These are phyloP conservation scores for Oleoguttula mirabilis DNA, from an alignment of 495 filamentous ascomycete species.

Conservation along the genomic window DNA sequence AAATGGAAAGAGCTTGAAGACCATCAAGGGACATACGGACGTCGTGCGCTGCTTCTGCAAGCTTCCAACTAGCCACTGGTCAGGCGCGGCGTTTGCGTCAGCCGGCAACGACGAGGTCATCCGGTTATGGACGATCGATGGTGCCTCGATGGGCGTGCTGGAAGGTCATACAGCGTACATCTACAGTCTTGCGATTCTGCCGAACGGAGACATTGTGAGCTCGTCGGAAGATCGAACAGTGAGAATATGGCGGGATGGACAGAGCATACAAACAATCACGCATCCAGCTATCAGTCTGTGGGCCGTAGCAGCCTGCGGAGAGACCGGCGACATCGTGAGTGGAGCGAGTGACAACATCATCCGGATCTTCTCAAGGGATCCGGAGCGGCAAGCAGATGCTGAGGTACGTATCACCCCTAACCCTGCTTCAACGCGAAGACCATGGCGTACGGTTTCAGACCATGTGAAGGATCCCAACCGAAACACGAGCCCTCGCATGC, in stretches of 20 bases:
- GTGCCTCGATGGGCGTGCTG: slow-evolving; percentile 57
- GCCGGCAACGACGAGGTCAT: slow-evolving; percentile 82
- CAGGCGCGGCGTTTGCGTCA: slow-evolving; percentile 76
- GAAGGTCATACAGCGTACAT: slow-evolving; percentile 92
- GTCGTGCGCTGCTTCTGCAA: slow-evolving; percentile 80
- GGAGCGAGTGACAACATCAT: slow-evolving; percentile 84
- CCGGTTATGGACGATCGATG: slow-evolving; percentile 68
- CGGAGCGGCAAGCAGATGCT: slow-evolving; percentile 55
- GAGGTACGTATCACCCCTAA: slow-evolving; percentile 26
- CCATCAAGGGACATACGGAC: slow-evolving; percentile 59
- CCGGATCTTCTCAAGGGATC: slow-evolving; percentile 68
- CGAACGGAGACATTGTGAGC: slow-evolving; percentile 80
- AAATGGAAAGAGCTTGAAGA: slow-evolving; percentile 50
- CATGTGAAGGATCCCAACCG: too few relatives aligned
- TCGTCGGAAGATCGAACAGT: slow-evolving; percentile 88
- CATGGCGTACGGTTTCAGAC: too few relatives aligned
- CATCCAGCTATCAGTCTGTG: slow-evolving; percentile 97
- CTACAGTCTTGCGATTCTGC: slow-evolving; percentile 67
- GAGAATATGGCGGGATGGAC: slow-evolving; percentile 66
- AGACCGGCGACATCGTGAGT: slow-evolving; percentile 81
- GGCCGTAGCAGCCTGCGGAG: slow-evolving; percentile 66
- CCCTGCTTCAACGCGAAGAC: too few relatives aligned
- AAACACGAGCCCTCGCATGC: too few relatives aligned
- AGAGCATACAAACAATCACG: slow-evolving; percentile 91
- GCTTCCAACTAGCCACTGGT: slow-evolving; percentile 61